Evolutionary conservation across 148 eudicot genomes (phyloP), one percentile per base, ranked within the genome.

Genomic region (Rhododendron vialii): DNA sequence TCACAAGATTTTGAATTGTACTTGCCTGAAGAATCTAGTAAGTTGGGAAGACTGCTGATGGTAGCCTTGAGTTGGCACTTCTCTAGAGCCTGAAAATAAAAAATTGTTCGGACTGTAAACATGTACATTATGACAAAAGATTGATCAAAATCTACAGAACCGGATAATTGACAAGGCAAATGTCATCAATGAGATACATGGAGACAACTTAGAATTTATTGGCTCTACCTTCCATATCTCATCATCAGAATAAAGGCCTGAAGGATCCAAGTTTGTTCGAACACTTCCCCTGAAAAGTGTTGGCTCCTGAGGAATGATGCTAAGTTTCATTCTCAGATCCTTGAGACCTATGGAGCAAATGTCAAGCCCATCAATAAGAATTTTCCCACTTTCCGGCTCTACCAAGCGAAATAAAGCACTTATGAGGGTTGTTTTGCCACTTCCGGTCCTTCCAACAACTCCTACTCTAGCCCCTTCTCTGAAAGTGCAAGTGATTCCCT

Each of bases 271-370:
- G 87, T 93, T 92, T 22, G 92, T 85, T 81, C 95, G 84, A 20
- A 94, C 89, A 74, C 89, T 94, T 26, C 97, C 97, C 83, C 78
- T 89, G 88, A 94, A 93, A 41, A 94, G 93, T 26, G 97, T 91
- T 69, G 97, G 95, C 28, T 94, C 97, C 87, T 94, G 97, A 78
- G 95, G 97, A 67, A 94, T 94, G 80, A 93, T 89, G 69, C 92
- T 91, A 57, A 94, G 88, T 77, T 91, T 91, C 48, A 89, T 86
- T 35, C 97, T 86, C 24, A 93, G 69, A 87, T 93, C 93, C 83
- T 88, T 87, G 51, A 94, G 93, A 14, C 95, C 94, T 17, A 94
- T 88, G 18, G 93, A 87, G 91, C 92, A 91, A 63, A 94, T 93
- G 73, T 94, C 91, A 35, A 91, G 47, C 43, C 88, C 91, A 84